Percentiles rank a stretch among this genome's conserved stretches.
These are phyloP conservation scores for Starmerella stigmatis DNA, from an alignment of 805 yeast species.

Conservation along the genomic window DNA sequence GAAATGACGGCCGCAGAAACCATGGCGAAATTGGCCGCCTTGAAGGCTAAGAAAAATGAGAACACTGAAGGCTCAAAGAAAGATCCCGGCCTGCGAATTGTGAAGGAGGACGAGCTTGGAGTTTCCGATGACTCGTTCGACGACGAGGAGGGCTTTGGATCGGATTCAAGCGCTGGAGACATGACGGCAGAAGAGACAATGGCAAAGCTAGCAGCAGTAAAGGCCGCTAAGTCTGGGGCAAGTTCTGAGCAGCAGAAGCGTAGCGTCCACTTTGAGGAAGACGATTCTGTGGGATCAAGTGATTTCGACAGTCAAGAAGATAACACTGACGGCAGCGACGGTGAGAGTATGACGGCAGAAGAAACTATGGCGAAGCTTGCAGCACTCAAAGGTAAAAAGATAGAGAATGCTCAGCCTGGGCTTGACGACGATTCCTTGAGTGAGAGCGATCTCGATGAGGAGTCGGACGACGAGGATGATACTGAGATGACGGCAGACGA, in stretches of 20 bases:
- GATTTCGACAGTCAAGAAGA: conserved; percentile 23
- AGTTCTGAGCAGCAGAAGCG: background rate
- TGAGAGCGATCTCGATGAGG: conserved; percentile 5
- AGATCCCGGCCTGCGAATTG: background rate
- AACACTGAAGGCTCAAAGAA: background rate
- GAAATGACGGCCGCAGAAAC: conserved; percentile 22
- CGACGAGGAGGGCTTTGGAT: conserved; percentile 16
- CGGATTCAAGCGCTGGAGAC: conserved; percentile 2
- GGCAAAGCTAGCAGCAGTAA: conserved; percentile 24
- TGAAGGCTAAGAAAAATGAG: conserved; percentile 8
- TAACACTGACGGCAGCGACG: background rate
- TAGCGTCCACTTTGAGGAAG: background rate
- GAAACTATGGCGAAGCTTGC: conserved; percentile 26
- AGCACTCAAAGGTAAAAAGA: conserved; percentile 22
- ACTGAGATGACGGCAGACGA: conserved; percentile 22
- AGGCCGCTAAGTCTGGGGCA: conserved; percentile 10
- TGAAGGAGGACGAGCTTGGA: conserved; percentile 13
- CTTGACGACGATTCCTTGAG: conserved; percentile 3
- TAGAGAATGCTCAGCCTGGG: background rate
- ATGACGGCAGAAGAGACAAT: conserved; percentile 24
- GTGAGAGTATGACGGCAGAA: conserved; percentile 19
- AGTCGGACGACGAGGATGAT: background rate
- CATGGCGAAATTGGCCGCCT: conserved; percentile 20
- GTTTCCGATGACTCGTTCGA: conserved; percentile 13
- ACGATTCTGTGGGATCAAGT: conserved; percentile 19